phyloP scores from a whole-genome alignment of 164 flowering plant species.

The Chloranthus sessilifolius region DNA sequence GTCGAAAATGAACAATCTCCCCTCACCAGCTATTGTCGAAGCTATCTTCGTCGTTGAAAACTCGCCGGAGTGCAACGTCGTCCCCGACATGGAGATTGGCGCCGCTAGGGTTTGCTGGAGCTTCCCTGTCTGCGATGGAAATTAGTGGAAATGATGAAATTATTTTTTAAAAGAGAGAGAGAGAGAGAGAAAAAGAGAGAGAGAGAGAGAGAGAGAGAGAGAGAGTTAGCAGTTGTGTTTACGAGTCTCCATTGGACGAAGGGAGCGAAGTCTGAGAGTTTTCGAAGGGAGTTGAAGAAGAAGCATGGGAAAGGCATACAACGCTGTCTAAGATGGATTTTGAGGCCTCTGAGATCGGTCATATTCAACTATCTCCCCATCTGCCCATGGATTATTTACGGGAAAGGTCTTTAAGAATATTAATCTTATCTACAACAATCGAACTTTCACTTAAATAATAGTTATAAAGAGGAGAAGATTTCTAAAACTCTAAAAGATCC shows the following conservation, averaged over 20 bases:
- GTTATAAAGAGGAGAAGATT: too few relatives aligned
- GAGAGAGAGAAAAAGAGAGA: slow-evolving; percentile 16
- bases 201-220: slow-evolving; percentile 16
- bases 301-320: slow-evolving; percentile 28
- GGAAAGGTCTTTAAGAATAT: too few relatives aligned
- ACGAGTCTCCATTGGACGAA: slow-evolving; percentile 70
- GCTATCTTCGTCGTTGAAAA: slow-evolving; percentile 39
- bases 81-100: slow-evolving; percentile 45
- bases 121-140: slow-evolving; percentile 53
- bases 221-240: too few relatives aligned
- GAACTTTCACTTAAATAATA: too few relatives aligned
- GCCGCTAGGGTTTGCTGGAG: slow-evolving; percentile 70
- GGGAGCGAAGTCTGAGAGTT: slow-evolving; percentile 41
- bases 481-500: too few relatives aligned
- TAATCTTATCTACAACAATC: too few relatives aligned
- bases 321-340: too few relatives aligned
- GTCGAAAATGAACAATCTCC: slow-evolving; percentile 58
- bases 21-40: slow-evolving; percentile 65
- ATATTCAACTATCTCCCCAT: too few relatives aligned
- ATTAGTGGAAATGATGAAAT: neutral
- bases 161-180: too few relatives aligned
- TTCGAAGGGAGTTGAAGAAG: slow-evolving; percentile 29
- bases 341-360: too few relatives aligned
- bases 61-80: slow-evolving; percentile 62
- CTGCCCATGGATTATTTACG: too few relatives aligned